Evolutionary conservation across 441 rosid genomes (phyloP), one percentile per base, ranked within the genome.

Genomic region (Populus hybrid): DNA sequence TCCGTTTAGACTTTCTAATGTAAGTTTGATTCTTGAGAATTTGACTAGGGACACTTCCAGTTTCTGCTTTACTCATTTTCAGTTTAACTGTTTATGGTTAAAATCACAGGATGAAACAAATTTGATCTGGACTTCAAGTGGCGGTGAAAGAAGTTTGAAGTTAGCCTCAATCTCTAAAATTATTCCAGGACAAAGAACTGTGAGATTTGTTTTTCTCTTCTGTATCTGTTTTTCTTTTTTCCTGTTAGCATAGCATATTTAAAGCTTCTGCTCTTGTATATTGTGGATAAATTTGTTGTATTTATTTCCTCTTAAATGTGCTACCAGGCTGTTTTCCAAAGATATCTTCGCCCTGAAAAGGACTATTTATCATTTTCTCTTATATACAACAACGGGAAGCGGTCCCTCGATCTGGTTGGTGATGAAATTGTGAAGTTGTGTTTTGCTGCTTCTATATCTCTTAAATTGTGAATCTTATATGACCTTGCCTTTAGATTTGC

Each of bases 111-210:
- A 95, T 77, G 99, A 90, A 89, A 82, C 95, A 80, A 89, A 91
- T 85, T 91, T 95, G 87, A 91, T 92, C 76, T 94, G 98, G 99
- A 87, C 87, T 79, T 94, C 97, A 68, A 90, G 88, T 83, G 89
- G 89, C 24, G 97, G 91, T 33, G 99, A 92, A 83, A 90, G 90
- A 84, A 90, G 89, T 78, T 87, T 95, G 88, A 95, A 95, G 87
- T 84, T 93, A 84, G 86, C 97, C 12, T 86, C 90, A 71, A 92
- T 94, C 71, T 89, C 92, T 78, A 94, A 85, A 87, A 90, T 94
- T 78, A 86, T 92, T 84, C 98, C 97, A 74, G 98, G 99, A 83
- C 99, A 95, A 86, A 85, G 97, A 95, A 95, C 98, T 87, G 99
- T 95, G 87, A 89, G 85, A 75, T 87, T 81, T 82, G 78, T 75